Evolutionary conservation across 768 basidiomycete species (phyloP), one percentile per base, ranked within the genome.

Genomic region (Amanita phalloides): DNA sequence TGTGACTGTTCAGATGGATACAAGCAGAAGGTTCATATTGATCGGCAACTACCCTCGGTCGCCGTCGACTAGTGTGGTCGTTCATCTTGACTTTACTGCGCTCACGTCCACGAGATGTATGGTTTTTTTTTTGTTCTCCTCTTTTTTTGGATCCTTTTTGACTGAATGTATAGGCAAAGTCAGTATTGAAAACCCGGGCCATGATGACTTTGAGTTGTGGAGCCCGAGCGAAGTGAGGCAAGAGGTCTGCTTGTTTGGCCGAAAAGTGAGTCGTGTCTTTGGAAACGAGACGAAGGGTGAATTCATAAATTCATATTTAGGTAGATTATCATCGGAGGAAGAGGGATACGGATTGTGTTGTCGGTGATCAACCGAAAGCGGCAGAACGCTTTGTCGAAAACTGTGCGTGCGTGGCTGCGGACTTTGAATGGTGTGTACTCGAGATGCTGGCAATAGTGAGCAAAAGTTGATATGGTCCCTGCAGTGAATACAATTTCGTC

Each of bases 151-250:
- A 17, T 38, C 47, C 1, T 4, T 30, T 42, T 13, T 37, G 17
- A 6, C 14, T 38, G 21, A 26, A 23, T 45, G 3, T 35, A 20
- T 26, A 95, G 93, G 94, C 65, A 67, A 72, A 1, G 68, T 94
- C 43, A 78, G 75, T 54, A 47, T 76, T 4, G 76, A 91, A 1
- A 69, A 96, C 60, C 84, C 93, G 6, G 76, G 74, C 14, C 70
- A 84, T 36, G 94, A 97, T 61, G 96, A 99, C 68, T 98, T 98
- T 62, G 94, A 98, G 63, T 68, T 96, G 1, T 98, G 96, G 96
- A 92, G 87, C 62, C 96, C 95, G 0, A 90, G 88, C 53, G 86
- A 94, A 61, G 83, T 82, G 43, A 80, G 96, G n/a, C 70, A 77
- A 32, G 93, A 98, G 61, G 71, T 72, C 6, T 99, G 96, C 67